phyloP scores from a whole-genome alignment of 176 grass and related monocot species.

The Thinopyrum elongatum region DNA sequence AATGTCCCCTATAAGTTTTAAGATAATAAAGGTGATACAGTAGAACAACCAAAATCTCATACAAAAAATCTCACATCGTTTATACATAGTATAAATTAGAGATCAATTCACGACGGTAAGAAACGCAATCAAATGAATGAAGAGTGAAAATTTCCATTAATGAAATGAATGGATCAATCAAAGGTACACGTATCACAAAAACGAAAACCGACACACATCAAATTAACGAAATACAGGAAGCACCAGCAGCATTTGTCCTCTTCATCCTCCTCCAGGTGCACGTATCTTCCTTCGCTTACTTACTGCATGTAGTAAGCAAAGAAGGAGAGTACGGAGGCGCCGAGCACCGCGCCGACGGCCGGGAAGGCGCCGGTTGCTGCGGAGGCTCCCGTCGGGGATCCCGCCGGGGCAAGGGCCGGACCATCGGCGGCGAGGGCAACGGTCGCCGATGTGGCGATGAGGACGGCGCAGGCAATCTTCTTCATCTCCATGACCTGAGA shows the following conservation, averaged over 20 bases:
- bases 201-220: not conserved
- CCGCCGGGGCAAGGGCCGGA: slow-evolving; percentile 54
- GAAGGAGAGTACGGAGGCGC: slow-evolving; percentile 73
- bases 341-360: slow-evolving; percentile 41
- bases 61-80: slow-evolving; percentile 6
- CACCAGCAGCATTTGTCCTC: not conserved
- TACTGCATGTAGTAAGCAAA: slow-evolving; percentile 79
- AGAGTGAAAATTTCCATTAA: not conserved
- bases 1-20: not conserved
- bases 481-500: slow-evolving; percentile 75
- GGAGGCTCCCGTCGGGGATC: slow-evolving; percentile 36
- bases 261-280: not conserved
- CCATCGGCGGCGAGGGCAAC: slow-evolving; percentile 58
- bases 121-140: not conserved
- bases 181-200: not conserved
- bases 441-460: slow-evolving; percentile 58
- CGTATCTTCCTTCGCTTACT: slow-evolving; percentile 29
- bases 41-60: not conserved
- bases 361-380: slow-evolving; percentile 32
- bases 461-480: slow-evolving; percentile 73
- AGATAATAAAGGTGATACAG: not conserved
- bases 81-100: not conserved
- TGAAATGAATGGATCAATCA: slow-evolving; percentile 28
- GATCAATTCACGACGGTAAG: not conserved
- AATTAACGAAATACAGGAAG: slow-evolving; percentile 3